phyloP scores from a whole-genome alignment of 345 rosid genomes.

The Eutrema heterophyllum region DNA sequence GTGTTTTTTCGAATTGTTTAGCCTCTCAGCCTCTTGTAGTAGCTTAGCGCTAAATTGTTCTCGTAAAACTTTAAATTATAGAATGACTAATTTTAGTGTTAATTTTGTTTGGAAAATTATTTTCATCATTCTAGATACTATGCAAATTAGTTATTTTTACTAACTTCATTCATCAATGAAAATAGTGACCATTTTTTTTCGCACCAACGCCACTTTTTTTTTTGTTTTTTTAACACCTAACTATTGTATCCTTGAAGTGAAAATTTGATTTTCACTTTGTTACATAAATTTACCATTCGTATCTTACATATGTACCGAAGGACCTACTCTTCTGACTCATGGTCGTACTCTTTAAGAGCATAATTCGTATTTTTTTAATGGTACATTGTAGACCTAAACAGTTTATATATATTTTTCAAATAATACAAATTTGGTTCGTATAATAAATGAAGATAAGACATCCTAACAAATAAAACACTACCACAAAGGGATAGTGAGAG shows the following conservation, averaged over 20 bases:
- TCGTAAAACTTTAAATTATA: not conserved
- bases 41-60: not conserved
- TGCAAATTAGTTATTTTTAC: not conserved
- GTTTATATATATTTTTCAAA: not conserved
- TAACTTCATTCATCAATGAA: not conserved
- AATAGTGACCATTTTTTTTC: not conserved
- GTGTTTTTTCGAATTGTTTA: not conserved
- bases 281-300: not conserved
- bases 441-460: conserved; percentile 28
- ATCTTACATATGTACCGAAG: not conserved
- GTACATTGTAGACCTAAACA: not conserved
- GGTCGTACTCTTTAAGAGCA: too few species aligned
- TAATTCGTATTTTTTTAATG: not conserved
- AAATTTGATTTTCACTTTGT: not conserved
- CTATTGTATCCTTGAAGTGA: not conserved
- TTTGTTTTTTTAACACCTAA: not conserved
- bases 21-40: not conserved
- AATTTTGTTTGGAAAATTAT: not conserved
- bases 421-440: not conserved
- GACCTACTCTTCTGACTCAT: not conserved
- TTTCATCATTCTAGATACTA: not conserved
- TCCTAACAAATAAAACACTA: conserved; percentile 23
- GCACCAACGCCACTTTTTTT: not conserved
- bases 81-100: not conserved
- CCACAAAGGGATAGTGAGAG: conserved; percentile 16